Conservation (phyloP, 1,284 basidiomycete species). For the Stereum hirsutum region DNA sequence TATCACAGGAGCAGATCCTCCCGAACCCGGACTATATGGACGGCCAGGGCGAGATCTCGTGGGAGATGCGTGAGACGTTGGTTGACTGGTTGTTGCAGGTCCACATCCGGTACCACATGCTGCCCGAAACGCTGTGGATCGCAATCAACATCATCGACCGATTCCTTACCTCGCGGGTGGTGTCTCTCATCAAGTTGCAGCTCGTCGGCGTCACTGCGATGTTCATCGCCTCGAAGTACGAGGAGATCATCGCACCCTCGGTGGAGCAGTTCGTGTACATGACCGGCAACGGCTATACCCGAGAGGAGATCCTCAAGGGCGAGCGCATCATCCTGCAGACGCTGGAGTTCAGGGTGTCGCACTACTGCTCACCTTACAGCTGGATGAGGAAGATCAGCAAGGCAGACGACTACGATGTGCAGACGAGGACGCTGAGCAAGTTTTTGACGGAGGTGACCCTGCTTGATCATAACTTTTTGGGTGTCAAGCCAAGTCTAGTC, state of each 20-base stretch:
- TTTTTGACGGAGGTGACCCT: slow-evolving; percentile 97
- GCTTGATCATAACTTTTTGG: slow-evolving; percentile 88
- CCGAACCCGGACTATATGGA: slow-evolving; percentile 93
- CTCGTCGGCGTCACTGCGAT: slow-evolving; percentile 96
- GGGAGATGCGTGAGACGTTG: slow-evolving; percentile 92
- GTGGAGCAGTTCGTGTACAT: slow-evolving; percentile 97
- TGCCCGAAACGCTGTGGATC: slow-evolving; percentile 98
- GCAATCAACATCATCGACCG: slow-evolving; percentile 97
- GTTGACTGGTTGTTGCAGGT: slow-evolving; percentile 99
- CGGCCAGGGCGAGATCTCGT: slow-evolving; percentile 90
- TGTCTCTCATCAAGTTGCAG: slow-evolving; percentile 93
- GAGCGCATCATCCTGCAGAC: slow-evolving; percentile 93
- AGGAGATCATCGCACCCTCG: slow-evolving; percentile 92
- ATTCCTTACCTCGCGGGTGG: slow-evolving; percentile 88
- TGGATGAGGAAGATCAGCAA: slow-evolving; percentile 99
- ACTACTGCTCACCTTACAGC: slow-evolving; percentile 98
- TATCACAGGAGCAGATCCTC: slow-evolving; percentile 73
- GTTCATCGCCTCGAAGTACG: slow-evolving; percentile 98
- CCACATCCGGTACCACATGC: slow-evolving; percentile 93
- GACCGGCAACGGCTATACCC: slow-evolving; percentile 90
- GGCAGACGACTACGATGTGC: slow-evolving; percentile 98
- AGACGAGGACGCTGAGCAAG: slow-evolving; percentile 94
- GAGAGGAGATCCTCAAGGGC: slow-evolving; percentile 96
- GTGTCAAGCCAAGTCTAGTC: slow-evolving; percentile 88
- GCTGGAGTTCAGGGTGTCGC: slow-evolving; percentile 91